Conservation (phyloP, 768 basidiomycete species). For the Lactarius tabidus region DNA sequence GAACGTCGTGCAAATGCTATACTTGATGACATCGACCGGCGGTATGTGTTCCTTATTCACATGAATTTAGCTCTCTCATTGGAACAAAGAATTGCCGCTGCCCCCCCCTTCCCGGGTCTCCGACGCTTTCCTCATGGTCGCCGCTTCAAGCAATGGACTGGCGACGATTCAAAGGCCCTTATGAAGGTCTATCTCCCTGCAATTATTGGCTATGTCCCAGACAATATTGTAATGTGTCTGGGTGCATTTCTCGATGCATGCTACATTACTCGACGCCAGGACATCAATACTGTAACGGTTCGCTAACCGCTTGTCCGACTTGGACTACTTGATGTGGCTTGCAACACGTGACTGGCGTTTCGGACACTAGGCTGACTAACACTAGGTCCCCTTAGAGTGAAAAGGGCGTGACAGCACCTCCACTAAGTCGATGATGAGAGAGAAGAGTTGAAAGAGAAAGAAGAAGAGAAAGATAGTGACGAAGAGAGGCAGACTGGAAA, state of each 20-base stretch:
- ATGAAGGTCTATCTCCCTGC: constrained; percentile 2
- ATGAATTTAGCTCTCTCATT: too few species aligned
- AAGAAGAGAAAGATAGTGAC: too few species aligned
- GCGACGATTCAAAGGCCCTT: constrained; percentile 9
- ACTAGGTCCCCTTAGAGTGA: too few species aligned
- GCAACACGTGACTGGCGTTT: too few species aligned
- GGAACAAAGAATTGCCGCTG: neutral
- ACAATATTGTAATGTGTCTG: neutral
- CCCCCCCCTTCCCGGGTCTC: neutral
- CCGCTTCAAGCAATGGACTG: constrained; percentile 13
- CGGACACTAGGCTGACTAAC: too few species aligned
- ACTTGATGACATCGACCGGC: constrained; percentile 12
- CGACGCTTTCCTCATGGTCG: neutral
- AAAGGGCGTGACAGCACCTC: too few species aligned
- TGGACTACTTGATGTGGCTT: too few species aligned
- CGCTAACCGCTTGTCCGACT: too few species aligned
- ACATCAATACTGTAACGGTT: neutral
- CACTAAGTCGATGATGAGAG: too few species aligned
- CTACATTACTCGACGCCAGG: constrained; percentile 14
- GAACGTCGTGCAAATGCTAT: neutral
- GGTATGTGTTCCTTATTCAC: neutral
- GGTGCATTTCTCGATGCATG: constrained; percentile 12
- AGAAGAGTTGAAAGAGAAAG: too few species aligned
- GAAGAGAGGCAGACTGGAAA: too few species aligned
- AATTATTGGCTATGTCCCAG: too few species aligned